Base-by-base conservation (phyloP, 179 eudicot species). In the Drosera spatulata region DNA sequence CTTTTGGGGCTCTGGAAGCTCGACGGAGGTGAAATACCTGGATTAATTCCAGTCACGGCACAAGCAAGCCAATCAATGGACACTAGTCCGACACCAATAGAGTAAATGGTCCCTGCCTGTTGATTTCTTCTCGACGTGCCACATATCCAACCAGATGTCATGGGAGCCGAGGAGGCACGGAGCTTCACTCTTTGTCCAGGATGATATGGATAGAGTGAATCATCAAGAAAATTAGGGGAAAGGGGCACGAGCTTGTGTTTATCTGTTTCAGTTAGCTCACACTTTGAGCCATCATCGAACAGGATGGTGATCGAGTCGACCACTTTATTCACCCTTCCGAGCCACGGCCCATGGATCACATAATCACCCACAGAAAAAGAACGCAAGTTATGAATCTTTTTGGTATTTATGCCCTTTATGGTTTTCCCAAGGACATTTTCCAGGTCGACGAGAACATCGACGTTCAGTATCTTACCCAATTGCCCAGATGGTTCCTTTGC, bases 61-160 rank as follows among this genome's bases (percentile, higher is more conserved):
- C 84, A 82, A 44, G 84, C 73, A n/a, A 94, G 75, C 99, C 99
- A 94, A 56, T 87, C 95, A 63, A 94, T 77, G 56, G 69, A 77
- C 5, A 82, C 85, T 55, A 71, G 53, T 55, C 96, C 97, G 22
- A 85, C 96, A 39, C 82, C 89, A 38, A 94, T 81, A 59, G 88
- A 73, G 62, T 64, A 71, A 42, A 94, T 69, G 41, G 82, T 79
- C 62, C 97, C 99, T 69, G 85, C 85, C 47, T 79, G 67, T 6
- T 63, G 78, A 61, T 65, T 86, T 15, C 71, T 76, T 43, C 82
- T 79, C 56, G 82, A 67, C 40, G 72, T 66, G 12, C 95, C 86
- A 69, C 94, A 83, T 50, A 90, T 66, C 99, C 97, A 94, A 62
- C 82, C 72, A 14, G 81, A 44, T 57, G 95, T 75, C 54, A 65